phyloP scores from a whole-genome alignment of 2,329 filamentous ascomycete species.

The Apiospora rasikravindrae region DNA sequence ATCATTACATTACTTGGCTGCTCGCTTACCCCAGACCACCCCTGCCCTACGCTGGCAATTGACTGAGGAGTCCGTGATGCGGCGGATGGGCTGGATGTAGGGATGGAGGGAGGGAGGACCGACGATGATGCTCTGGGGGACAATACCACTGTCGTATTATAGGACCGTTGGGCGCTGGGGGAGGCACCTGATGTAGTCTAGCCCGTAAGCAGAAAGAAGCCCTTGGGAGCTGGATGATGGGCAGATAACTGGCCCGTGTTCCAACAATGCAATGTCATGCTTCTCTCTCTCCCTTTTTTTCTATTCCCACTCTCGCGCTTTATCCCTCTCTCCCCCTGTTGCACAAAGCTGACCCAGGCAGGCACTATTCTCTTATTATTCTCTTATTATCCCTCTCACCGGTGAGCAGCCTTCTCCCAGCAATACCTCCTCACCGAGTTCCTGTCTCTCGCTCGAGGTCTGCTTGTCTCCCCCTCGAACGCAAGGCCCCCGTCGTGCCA shows the following conservation, averaged over 20 bases:
- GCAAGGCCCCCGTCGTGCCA: slow-evolving; percentile 1
- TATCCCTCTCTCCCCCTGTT: slow-evolving; percentile 17
- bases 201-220: neutral
- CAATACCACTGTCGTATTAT: slow-evolving; percentile 4
- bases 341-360: slow-evolving; percentile 15
- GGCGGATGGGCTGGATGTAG: neutral
- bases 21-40: neutral
- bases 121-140: neutral
- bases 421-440: slow-evolving; percentile 6
- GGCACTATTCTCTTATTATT: slow-evolving; percentile 17
- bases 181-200: slow-evolving; percentile 16
- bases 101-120: neutral
- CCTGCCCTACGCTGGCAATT: neutral
- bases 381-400: slow-evolving; percentile 16
- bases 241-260: slow-evolving; percentile 17
- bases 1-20: neutral
- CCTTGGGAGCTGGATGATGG: slow-evolving; percentile 5
- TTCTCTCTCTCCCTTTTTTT: slow-evolving; percentile 13
- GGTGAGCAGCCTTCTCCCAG: slow-evolving; percentile 7
- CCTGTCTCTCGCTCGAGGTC: slow-evolving; percentile 6
- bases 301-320: slow-evolving; percentile 15
- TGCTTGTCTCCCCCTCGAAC: slow-evolving; percentile 4
- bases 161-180: neutral
- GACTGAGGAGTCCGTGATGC: neutral
- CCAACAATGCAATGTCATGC: slow-evolving; percentile 17